Evolutionary conservation across 129 eudicot species (phyloP).

Genomic region (carrot (Daucus carota)): DH1_v3.0 NC_030384.2:48137001-48137500

Average conservation of each 20-base stretch:
- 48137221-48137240: not conserved
- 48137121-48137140: conserved; percentile 69
- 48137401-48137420: too few species aligned
- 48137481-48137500: too few species aligned
- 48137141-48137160: not conserved
- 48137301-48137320: not conserved
- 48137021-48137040: too few species aligned
- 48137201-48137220: too few species aligned
- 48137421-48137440: too few species aligned
- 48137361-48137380: not conserved
- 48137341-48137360: not conserved
- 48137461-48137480: too few species aligned
- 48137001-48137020: too few species aligned
- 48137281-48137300: too few species aligned
- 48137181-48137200: not conserved
- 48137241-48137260: not conserved
- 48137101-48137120: conserved; percentile 72
- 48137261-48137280: not conserved
- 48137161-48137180: not conserved
- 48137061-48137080: not conserved
- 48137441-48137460: too few species aligned
- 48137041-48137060: too few species aligned
- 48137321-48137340: not conserved
- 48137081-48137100: conserved; percentile 98
- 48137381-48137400: not conserved